Evolutionary conservation across 108 stramenopile species (phyloP).

Genomic region (Stephanodiscus triporus): DNA sequence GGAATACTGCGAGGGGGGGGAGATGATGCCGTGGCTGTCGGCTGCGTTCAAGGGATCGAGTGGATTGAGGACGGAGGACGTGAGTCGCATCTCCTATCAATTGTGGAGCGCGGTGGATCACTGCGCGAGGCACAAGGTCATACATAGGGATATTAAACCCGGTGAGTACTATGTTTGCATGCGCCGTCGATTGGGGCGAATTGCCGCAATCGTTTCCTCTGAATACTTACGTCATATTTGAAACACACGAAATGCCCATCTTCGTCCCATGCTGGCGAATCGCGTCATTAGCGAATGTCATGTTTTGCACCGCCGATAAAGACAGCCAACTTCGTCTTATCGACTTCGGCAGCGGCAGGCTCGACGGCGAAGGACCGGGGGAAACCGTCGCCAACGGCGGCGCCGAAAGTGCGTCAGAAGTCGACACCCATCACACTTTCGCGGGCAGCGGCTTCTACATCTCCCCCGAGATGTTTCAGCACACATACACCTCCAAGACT

Average conservation of each 20-base stretch:
- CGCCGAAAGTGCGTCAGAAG: constrained; percentile 1
- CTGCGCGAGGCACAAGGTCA: constrained; percentile 69
- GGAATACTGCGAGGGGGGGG: constrained; percentile 79
- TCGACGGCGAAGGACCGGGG: constrained; percentile 34
- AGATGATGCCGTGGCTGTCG: constrained; percentile 81
- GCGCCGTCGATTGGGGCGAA: background rate
- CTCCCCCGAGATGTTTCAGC: constrained; percentile 81
- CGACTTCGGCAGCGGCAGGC: constrained; percentile 83
- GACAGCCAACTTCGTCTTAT: constrained; percentile 72
- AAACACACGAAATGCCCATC: too few relatives aligned
- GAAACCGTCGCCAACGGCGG: constrained; percentile 8
- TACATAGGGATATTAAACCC: constrained; percentile 73
- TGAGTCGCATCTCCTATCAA: constrained; percentile 81
- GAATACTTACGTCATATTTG: background rate
- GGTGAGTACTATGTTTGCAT: constrained; percentile 32
- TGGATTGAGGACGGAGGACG: constrained; percentile 83
- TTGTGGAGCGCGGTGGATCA: constrained; percentile 75
- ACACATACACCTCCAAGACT: constrained; percentile 52
- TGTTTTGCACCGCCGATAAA: constrained; percentile 60
- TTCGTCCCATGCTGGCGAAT: too few relatives aligned
- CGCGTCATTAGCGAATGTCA: constrained; percentile 66
- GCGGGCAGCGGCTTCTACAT: constrained; percentile 88
- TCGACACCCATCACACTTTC: constrained; percentile 68
- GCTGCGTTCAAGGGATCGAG: constrained; percentile 38
- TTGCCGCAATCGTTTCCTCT: background rate